Conservation (phyloP, 2,329 filamentous ascomycete species). For the Arthrobotrys iridis region DNA sequence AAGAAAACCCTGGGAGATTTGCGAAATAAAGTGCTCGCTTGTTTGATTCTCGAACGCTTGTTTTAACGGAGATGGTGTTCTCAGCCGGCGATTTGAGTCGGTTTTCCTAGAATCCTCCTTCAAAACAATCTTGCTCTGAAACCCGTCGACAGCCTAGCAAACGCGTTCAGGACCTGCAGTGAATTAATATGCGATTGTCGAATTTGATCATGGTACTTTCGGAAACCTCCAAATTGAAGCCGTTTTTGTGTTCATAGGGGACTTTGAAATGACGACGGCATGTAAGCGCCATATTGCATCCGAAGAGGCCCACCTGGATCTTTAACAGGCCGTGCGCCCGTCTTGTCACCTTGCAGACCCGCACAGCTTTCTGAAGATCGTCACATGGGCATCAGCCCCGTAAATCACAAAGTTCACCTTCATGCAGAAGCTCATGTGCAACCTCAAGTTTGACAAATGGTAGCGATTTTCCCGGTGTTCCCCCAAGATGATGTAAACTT, state of each 20-base stretch:
- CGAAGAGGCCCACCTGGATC: slow-evolving; percentile 36
- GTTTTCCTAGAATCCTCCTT: slow-evolving; percentile 34
- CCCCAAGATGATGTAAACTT: not conserved
- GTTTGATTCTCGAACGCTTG: slow-evolving; percentile 48
- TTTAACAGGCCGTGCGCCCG: slow-evolving; percentile 53
- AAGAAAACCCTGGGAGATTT: slow-evolving; percentile 26
- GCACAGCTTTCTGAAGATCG: slow-evolving; percentile 35
- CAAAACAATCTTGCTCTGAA: slow-evolving; percentile 40
- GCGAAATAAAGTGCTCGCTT: slow-evolving; percentile 47
- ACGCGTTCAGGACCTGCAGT: slow-evolving; percentile 16
- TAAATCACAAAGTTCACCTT: slow-evolving; percentile 37
- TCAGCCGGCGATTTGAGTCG: slow-evolving; percentile 39
- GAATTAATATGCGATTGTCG: not conserved
- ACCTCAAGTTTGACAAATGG: slow-evolving; percentile 38
- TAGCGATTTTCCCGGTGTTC: slow-evolving; percentile 21
- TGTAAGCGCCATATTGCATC: slow-evolving; percentile 55
- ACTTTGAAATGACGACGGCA: slow-evolving; percentile 52
- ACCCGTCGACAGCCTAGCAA: slow-evolving; percentile 38
- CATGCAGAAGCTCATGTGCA: slow-evolving; percentile 47
- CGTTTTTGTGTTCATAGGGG: not conserved
- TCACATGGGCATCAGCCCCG: slow-evolving; percentile 50
- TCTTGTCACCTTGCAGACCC: slow-evolving; percentile 40
- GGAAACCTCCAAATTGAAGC: slow-evolving; percentile 18
- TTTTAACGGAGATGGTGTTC: slow-evolving; percentile 41
- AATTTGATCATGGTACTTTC: not conserved